phyloP scores from a whole-genome alignment of 2,329 filamentous ascomycete genomes.

The Rhytidhysteron rufulum region DNA sequence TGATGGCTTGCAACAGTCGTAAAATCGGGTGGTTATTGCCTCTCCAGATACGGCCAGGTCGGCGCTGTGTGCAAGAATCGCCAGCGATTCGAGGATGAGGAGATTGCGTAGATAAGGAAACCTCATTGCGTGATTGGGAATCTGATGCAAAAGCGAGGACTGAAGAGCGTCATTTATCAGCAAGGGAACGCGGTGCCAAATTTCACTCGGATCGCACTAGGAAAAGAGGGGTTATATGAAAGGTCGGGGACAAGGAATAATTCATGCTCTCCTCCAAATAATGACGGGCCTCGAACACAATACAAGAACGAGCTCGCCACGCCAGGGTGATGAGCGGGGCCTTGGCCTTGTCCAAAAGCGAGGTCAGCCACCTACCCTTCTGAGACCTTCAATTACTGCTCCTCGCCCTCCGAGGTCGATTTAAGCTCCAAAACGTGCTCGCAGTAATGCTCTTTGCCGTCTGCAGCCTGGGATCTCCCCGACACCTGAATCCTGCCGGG shows the following conservation, averaged over 20 bases:
- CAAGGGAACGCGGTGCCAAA: constrained; percentile 25
- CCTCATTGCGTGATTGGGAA: constrained; percentile 31
- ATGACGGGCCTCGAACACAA: constrained; percentile 27
- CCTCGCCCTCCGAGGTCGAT: constrained; percentile 15
- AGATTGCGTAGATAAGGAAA: constrained; percentile 25
- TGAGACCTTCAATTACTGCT: constrained; percentile 16
- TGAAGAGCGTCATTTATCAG: constrained; percentile 29
- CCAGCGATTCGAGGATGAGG: constrained; percentile 21
- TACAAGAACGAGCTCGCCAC: constrained; percentile 21
- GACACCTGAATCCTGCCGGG: neutral
- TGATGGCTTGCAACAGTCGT: constrained; percentile 68
- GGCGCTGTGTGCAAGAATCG: constrained; percentile 14
- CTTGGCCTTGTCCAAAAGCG: constrained; percentile 28
- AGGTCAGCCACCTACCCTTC: constrained; percentile 18
- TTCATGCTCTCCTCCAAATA: constrained; percentile 28
- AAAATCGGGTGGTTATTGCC: constrained; percentile 33
- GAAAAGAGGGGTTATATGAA: constrained; percentile 29
- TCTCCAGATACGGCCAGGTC: constrained; percentile 25
- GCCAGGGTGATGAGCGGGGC: constrained; percentile 28
- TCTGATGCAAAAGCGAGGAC: constrained; percentile 23
- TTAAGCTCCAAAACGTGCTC: constrained; percentile 18
- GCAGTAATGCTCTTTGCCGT: neutral
- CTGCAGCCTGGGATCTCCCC: no score
- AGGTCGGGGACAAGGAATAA: constrained; percentile 32
- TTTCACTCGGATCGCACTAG: constrained; percentile 31